A percentile compares a stretch with the other conserved stretches of the same genome.
Evolutionary conservation across 73 alveolate species (phyloP).

Genomic region (Symbiodinium natans): DNA sequence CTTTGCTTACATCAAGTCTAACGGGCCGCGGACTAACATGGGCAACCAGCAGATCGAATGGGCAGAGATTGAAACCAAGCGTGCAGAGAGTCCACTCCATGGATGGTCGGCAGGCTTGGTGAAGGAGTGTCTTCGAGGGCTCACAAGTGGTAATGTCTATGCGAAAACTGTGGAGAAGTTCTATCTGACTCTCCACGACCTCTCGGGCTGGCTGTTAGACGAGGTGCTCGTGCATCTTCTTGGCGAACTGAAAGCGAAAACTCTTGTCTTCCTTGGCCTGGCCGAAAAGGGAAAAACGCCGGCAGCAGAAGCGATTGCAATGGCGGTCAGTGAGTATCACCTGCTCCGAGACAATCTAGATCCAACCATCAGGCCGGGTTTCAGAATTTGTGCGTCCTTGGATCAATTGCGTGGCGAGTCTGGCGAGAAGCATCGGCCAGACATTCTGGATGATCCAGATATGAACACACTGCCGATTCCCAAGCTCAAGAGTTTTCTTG

Average conservation of each 20-base stretch:
- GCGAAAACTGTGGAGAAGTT: neutral
- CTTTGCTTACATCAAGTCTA: conserved; percentile 14
- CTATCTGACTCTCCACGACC: conserved; percentile 34
- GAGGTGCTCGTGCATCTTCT: conserved; percentile 20
- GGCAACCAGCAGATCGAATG: neutral
- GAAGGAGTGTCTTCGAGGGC: conserved; percentile 12
- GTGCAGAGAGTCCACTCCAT: conserved; percentile 11
- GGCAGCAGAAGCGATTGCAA: conserved; percentile 15
- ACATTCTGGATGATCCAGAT: conserved; percentile 31
- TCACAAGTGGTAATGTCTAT: neutral
- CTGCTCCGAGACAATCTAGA: neutral
- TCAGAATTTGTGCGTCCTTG: neutral
- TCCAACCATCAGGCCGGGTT: neutral
- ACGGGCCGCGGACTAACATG: conserved; percentile 12
- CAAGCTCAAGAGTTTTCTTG: conserved; percentile 28
- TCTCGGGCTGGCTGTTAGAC: neutral
- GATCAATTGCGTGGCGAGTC: conserved; percentile 30
- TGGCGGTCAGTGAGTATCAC: conserved; percentile 26
- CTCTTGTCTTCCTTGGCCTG: conserved; percentile 23
- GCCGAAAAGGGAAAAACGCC: conserved; percentile 15
- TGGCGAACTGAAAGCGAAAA: neutral
- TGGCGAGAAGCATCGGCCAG: conserved; percentile 7
- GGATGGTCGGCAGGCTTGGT: conserved; percentile 36
- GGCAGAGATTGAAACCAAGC: conserved; percentile 22
- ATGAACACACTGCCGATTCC: neutral